Percentiles rank a stretch among this genome's conserved stretches.
These are phyloP conservation scores for Metarhizium anisopliae DNA, from an alignment of 2,329 filamentous ascomycete species.

Conservation along the genomic window DNA sequence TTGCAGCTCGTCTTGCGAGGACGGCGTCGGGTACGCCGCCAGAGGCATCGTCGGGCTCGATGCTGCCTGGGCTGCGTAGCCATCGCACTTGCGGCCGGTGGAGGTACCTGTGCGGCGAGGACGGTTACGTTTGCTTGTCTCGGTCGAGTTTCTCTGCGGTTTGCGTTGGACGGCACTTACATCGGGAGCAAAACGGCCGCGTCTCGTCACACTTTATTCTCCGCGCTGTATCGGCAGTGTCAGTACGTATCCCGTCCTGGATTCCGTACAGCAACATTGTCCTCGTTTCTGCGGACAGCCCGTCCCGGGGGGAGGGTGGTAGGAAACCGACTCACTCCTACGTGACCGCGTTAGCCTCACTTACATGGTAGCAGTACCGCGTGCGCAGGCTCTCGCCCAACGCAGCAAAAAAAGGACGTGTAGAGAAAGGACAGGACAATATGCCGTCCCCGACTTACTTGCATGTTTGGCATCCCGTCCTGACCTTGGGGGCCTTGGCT, in stretches of 20 bases:
- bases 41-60: background rate
- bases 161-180: background rate
- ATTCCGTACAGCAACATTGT: too few relatives aligned
- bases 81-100: background rate
- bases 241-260: background rate
- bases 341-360: background rate
- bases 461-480: slow-evolving; percentile 1
- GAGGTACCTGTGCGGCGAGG: background rate
- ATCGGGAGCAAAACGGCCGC: background rate
- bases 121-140: background rate
- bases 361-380: too few relatives aligned
- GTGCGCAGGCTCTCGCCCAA: too few relatives aligned
- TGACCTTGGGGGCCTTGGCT: slow-evolving; percentile 1
- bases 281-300: too few relatives aligned
- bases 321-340: background rate
- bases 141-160: background rate
- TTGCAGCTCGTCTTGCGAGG: background rate
- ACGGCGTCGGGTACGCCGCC: background rate
- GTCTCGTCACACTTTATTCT: background rate
- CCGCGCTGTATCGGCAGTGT: background rate
- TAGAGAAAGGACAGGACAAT: too few relatives aligned
- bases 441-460: background rate
- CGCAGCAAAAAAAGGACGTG: too few relatives aligned
- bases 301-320: background rate
- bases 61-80: background rate